A percentile compares a stretch with the other conserved stretches of the same genome.
These are phyloP conservation scores for Curvularia sp. DNA, from an alignment of 2,329 filamentous ascomycete species.

Conservation along the genomic window DNA sequence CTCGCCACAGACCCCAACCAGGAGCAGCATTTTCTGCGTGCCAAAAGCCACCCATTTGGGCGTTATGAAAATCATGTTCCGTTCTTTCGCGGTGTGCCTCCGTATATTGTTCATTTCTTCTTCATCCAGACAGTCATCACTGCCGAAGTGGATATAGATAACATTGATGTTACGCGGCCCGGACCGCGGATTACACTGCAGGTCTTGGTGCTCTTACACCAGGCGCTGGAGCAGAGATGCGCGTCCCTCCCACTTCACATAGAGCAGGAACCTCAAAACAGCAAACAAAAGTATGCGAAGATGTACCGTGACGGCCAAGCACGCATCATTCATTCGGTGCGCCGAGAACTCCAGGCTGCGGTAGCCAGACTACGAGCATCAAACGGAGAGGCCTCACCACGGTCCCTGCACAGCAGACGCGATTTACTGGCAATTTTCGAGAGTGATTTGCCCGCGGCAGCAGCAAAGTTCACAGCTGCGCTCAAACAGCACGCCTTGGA, in stretches of 20 bases:
- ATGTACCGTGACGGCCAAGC: slow-evolving; percentile 55
- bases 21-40: slow-evolving; percentile 47
- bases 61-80: slow-evolving; percentile 42
- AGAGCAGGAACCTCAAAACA: slow-evolving; percentile 32
- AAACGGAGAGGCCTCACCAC: slow-evolving; percentile 6
- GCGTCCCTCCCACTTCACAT: slow-evolving; percentile 25
- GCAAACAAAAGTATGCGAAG: slow-evolving; percentile 52
- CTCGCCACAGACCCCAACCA: slow-evolving; percentile 31
- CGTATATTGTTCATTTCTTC: slow-evolving; percentile 44
- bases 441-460: slow-evolving; percentile 18
- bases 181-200: slow-evolving; percentile 32
- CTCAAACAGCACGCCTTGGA: slow-evolving; percentile 21
- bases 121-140: slow-evolving; percentile 38
- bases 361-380: slow-evolving; percentile 17
- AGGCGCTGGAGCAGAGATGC: slow-evolving; percentile 34
- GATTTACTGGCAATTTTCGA: slow-evolving; percentile 23
- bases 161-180: slow-evolving; percentile 24
- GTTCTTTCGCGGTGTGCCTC: slow-evolving; percentile 46
- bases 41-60: slow-evolving; percentile 41
- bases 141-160: slow-evolving; percentile 24
- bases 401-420: slow-evolving; percentile 23
- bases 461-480: slow-evolving; percentile 20
- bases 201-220: slow-evolving; percentile 33
- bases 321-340: slow-evolving; percentile 36
- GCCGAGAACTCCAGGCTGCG: slow-evolving; percentile 30